A percentile compares a stretch with the other conserved stretches of the same genome.
Evolutionary conservation across 1,284 basidiomycete species (phyloP).

Genomic region (Sanghuangporus baumii): DNA sequence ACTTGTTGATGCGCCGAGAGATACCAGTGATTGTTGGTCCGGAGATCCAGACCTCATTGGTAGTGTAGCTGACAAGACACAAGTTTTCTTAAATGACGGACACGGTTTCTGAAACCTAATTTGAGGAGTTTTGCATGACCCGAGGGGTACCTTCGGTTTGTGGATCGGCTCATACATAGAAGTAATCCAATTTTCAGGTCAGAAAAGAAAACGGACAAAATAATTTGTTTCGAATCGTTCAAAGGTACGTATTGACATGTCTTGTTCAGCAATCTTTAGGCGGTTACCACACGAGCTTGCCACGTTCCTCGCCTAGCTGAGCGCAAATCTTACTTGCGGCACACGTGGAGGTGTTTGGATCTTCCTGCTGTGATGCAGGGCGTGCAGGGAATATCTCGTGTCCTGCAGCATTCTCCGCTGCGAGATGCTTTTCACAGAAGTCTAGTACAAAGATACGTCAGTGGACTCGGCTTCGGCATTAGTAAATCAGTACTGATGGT

Average conservation of each 20-base stretch:
- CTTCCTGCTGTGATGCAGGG: slow-evolving; percentile 13
- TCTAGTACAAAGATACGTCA: slow-evolving; percentile 1
- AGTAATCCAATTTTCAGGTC: neutral
- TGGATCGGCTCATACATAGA: too few relatives aligned
- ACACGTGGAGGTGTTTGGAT: slow-evolving; percentile 2
- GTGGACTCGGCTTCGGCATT: neutral
- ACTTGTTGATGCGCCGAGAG: too few relatives aligned
- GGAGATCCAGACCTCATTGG: too few relatives aligned
- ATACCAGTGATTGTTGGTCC: too few relatives aligned
- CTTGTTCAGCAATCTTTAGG: neutral
- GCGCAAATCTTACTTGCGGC: slow-evolving; percentile 9
- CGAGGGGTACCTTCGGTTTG: too few relatives aligned
- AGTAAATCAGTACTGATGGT: slow-evolving; percentile 13
- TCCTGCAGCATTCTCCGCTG: slow-evolving; percentile 21
- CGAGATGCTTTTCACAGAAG: slow-evolving; percentile 19
- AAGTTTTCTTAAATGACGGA: too few relatives aligned
- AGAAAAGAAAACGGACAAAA: neutral
- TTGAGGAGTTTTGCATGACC: too few relatives aligned
- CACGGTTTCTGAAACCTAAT: too few relatives aligned
- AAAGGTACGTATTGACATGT: neutral
- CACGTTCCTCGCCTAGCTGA: slow-evolving; percentile 6
- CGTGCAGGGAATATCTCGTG: slow-evolving; percentile 23
- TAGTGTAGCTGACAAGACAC: too few relatives aligned
- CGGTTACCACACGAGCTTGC: slow-evolving; percentile 5
- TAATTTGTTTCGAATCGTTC: neutral